phyloP scores from a whole-genome alignment of 2,329 filamentous ascomycete species.

The Fusarium fracticaudum region DNA sequence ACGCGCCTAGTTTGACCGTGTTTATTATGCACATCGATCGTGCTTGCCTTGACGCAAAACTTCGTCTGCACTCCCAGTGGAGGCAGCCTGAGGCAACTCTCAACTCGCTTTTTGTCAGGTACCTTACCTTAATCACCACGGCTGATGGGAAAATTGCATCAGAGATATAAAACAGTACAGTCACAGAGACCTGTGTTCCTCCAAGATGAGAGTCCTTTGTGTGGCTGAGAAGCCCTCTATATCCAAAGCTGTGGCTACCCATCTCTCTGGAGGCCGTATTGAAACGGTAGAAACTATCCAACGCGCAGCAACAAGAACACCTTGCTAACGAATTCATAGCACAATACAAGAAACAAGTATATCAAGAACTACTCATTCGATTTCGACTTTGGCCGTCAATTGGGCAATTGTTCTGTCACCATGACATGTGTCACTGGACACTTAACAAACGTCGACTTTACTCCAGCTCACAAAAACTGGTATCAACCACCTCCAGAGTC shows the following conservation, averaged over 20 bases:
- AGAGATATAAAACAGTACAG: background rate
- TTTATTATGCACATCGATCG: constrained; percentile 21
- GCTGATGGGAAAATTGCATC: background rate
- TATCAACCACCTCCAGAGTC: constrained; percentile 78
- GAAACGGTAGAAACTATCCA: constrained; percentile 67
- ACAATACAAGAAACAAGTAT: constrained; percentile 75
- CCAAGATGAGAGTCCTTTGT: constrained; percentile 62
- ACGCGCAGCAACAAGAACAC: background rate
- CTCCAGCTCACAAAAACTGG: constrained; percentile 80
- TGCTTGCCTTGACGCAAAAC: constrained; percentile 17
- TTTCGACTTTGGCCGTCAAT: constrained; percentile 83
- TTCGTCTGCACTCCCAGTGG: background rate
- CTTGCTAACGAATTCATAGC: constrained; percentile 57
- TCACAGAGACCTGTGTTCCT: background rate
- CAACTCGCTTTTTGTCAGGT: background rate
- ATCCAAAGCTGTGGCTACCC: constrained; percentile 89
- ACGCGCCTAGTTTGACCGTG: constrained; percentile 13
- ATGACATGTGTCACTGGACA: constrained; percentile 97
- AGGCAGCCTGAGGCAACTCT: constrained; percentile 22
- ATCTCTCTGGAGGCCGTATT: constrained; percentile 81
- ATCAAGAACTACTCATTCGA: constrained; percentile 95
- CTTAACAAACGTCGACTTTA: constrained; percentile 83
- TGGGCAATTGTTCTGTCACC: constrained; percentile 84
- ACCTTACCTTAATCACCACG: background rate
- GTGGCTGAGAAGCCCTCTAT: constrained; percentile 84